Conservation (phyloP, 2,329 filamentous ascomycete species). For the Epichloe scottii region DNA sequence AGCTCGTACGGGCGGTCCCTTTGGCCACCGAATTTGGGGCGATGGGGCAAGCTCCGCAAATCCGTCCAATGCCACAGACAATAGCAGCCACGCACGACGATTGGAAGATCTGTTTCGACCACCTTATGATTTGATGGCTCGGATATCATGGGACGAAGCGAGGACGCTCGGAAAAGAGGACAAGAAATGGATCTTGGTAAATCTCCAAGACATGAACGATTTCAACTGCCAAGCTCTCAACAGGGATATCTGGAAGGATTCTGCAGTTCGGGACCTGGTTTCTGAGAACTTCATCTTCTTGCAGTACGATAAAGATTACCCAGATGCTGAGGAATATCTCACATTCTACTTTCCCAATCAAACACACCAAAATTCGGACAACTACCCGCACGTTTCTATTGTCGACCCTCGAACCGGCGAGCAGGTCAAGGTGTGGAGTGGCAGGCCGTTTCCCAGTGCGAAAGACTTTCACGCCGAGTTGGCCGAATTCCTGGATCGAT, state of each 20-base stretch:
- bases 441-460: constrained; percentile 62
- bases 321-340: constrained; percentile 65
- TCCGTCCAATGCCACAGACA: constrained; percentile 23
- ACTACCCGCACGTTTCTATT: constrained; percentile 92
- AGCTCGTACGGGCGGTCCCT: constrained; percentile 19
- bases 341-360: constrained; percentile 74
- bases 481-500: constrained; percentile 92
- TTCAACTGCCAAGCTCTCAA: constrained; percentile 94
- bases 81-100: constrained; percentile 56
- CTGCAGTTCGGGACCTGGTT: constrained; percentile 64
- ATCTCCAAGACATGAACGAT: constrained; percentile 84
- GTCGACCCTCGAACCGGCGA: constrained; percentile 92
- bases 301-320: constrained; percentile 82
- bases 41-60: constrained; percentile 11
- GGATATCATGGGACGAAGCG: constrained; percentile 69
- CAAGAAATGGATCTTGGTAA: constrained; percentile 91
- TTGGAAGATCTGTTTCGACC: constrained; percentile 88
- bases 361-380: constrained; percentile 65
- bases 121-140: constrained; percentile 79
- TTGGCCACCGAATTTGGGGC: constrained; percentile 28
- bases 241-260: constrained; percentile 90
- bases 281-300: constrained; percentile 91
- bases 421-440: constrained; percentile 93
- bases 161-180: constrained; percentile 74
- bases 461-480: constrained; percentile 82